These are phyloP conservation scores for Leersia perrieri DNA, from an alignment of 176 grass and related monocot species.

Conservation along the genomic window DNA sequence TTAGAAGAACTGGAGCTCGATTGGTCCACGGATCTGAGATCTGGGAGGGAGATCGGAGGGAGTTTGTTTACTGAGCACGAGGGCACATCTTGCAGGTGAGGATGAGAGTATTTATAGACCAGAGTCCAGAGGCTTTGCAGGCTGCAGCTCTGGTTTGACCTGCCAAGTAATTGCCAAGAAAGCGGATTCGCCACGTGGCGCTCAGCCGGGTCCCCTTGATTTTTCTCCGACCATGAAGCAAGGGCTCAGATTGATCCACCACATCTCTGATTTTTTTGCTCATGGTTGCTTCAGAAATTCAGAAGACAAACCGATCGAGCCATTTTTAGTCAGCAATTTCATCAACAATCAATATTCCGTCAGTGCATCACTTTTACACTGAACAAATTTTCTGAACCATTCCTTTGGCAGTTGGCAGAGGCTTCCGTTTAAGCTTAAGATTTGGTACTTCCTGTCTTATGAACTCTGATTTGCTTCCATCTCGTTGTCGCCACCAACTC, in stretches of 20 bases:
- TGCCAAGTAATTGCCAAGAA: not conserved
- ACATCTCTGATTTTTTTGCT: not conserved
- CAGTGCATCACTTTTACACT: not conserved
- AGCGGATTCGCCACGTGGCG: not conserved
- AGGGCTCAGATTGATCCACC: not conserved
- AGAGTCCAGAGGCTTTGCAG: not conserved
- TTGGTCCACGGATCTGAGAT: constrained; percentile 44
- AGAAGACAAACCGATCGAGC: not conserved
- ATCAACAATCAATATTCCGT: no score
- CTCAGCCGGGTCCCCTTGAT: not conserved
- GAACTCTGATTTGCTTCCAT: constrained; percentile 2
- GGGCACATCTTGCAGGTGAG: not conserved
- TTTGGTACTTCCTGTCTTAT: not conserved
- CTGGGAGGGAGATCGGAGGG: not conserved
- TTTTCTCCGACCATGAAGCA: not conserved
- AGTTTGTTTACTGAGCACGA: constrained; percentile 32
- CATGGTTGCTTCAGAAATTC: not conserved
- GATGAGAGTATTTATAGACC: constrained; percentile 36
- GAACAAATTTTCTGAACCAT: not conserved
- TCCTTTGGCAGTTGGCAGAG: not conserved
- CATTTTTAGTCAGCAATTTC: no score
- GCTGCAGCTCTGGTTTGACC: not conserved
- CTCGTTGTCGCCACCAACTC: constrained; percentile 28
- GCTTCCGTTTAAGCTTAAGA: not conserved
- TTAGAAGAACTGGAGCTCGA: constrained; percentile 14